Conservation (phyloP, 768 basidiomycete species). For the Tylopilus vinaceipallidus region DNA sequence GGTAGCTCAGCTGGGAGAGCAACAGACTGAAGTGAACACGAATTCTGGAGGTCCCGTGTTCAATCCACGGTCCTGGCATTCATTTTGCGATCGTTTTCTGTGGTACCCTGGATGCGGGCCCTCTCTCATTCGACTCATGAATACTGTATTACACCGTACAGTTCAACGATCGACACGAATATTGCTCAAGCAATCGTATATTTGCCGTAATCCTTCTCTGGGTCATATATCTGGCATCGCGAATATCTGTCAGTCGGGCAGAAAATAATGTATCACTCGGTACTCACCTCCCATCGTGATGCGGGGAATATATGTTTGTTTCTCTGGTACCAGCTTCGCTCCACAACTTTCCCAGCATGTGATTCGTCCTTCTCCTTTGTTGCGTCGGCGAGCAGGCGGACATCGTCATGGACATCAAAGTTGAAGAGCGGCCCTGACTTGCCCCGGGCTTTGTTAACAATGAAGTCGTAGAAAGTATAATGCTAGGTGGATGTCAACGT, state of each 20-base stretch:
- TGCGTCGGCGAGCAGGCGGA: conserved; percentile 90
- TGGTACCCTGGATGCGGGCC: too few relatives aligned
- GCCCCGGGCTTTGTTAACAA: conserved; percentile 96
- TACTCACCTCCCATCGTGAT: conserved; percentile 87
- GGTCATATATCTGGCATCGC: conserved; percentile 74
- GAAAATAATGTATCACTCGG: neutral
- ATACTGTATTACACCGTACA: too few relatives aligned
- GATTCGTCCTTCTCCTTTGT: conserved; percentile 98
- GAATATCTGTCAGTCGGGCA: neutral
- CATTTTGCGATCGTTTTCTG: conserved; percentile 16
- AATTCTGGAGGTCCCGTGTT: conserved; percentile 75
- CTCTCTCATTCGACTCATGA: too few relatives aligned
- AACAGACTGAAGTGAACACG: conserved; percentile 62
- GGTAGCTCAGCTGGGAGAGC: conserved; percentile 77
- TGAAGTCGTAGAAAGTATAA: conserved; percentile 97
- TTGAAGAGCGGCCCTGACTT: conserved; percentile 98
- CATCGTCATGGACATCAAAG: conserved; percentile 99
- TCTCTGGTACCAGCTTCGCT: conserved; percentile 91
- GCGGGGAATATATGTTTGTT: conserved; percentile 99
- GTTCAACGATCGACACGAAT: too few relatives aligned
- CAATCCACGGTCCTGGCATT: conserved; percentile 75
- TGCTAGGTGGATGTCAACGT: conserved; percentile 52
- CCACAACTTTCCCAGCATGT: conserved; percentile 98
- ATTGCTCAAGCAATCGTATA: conserved; percentile 68
- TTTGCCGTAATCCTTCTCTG: conserved; percentile 90